Conservation (phyloP, 495 filamentous ascomycete genomes). For the Cladorrhinum samala region DNA sequence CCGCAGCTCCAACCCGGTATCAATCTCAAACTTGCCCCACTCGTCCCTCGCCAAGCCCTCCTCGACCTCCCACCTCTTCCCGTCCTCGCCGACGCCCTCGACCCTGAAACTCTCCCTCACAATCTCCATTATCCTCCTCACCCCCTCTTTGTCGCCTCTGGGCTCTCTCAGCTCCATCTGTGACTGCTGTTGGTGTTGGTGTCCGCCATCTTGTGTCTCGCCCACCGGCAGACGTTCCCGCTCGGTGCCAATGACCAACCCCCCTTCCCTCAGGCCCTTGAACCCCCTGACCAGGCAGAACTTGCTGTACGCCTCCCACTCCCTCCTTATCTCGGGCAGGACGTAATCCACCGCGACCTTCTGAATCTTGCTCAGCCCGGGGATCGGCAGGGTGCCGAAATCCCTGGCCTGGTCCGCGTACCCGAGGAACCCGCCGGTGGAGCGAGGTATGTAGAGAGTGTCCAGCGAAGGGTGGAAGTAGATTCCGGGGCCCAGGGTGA, state of each 20-base stretch:
- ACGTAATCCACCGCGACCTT: slow-evolving; percentile 47
- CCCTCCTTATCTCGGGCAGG: slow-evolving; percentile 36
- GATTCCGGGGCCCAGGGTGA: slow-evolving; percentile 23
- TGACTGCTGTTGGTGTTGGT: too few relatives aligned
- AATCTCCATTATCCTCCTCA: slow-evolving; percentile 33
- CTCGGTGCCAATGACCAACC: slow-evolving; percentile 29
- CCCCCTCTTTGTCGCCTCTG: slow-evolving; percentile 20
- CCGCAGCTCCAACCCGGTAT: slow-evolving; percentile 14
- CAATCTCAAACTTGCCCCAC: neutral
- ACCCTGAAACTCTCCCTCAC: slow-evolving; percentile 37
- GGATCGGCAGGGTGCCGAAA: slow-evolving; percentile 28
- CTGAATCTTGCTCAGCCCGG: slow-evolving; percentile 21
- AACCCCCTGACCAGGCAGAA: slow-evolving; percentile 41
- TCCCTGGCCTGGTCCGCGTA: slow-evolving; percentile 41
- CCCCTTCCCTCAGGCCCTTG: slow-evolving; percentile 32
- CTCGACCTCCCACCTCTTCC: slow-evolving; percentile 1
- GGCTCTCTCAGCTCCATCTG: slow-evolving; percentile 37
- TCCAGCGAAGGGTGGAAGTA: slow-evolving; percentile 43
- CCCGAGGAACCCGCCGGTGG: slow-evolving; percentile 33
- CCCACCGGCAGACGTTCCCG: too few relatives aligned
- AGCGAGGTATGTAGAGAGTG: slow-evolving; percentile 45
- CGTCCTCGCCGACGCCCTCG: slow-evolving; percentile 21
- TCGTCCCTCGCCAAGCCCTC: neutral
- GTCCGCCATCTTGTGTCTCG: too few relatives aligned
- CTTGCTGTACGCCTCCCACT: slow-evolving; percentile 51